Base-by-base conservation (phyloP, 441 rosid species). In the Aquilaria agallochum region DNA sequence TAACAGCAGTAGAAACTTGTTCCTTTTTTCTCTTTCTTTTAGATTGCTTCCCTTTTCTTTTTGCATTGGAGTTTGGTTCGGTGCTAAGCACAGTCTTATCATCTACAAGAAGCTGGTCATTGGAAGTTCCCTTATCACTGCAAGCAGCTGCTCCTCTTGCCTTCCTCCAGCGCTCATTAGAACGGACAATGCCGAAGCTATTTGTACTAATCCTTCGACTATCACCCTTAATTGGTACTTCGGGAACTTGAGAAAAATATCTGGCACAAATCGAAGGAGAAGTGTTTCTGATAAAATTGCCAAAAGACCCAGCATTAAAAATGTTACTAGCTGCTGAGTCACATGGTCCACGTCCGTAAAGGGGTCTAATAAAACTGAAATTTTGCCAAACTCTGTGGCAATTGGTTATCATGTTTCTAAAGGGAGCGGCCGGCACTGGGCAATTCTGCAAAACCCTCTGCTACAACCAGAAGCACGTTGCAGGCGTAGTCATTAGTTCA, bases 11-110 rank as follows among this genome's bases (percentile, higher is more conserved):
- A 52, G 75, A 63, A 62, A 67, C 51, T 60, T 69, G 72, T 53
- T 78, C 80, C 68, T 72, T 72, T 27, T 56, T 62, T 68, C 75
- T 83, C 78, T 79, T 85, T 70, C 81, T 72, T 65, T 65, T 75
- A 12, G 83, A 63, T 45, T 71, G 71, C 70, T 75, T 79, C 76
- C 78, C 79, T 55, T 59, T 60, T 62, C 66, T 73, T 45, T 14
- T 40, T 34, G 75, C 56, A 74, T 71, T 63, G 20, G 78, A 62
- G 49, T n/a, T 68, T 64, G 44, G 50, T 33, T 71, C 64, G 46
- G 47, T 44, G 9, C 60, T 40, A 40, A 40, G 45, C 45, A 40
- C 72, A n/a, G 30, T 66, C 67, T 50, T 66, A 33, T 60, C 78
- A 66, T 70, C 78, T 63, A 63, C 78, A 66, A 58, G 58, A 45